Conservation (phyloP, 495 filamentous ascomycete genomes). For the Penicillium longicatenatum region DNA sequence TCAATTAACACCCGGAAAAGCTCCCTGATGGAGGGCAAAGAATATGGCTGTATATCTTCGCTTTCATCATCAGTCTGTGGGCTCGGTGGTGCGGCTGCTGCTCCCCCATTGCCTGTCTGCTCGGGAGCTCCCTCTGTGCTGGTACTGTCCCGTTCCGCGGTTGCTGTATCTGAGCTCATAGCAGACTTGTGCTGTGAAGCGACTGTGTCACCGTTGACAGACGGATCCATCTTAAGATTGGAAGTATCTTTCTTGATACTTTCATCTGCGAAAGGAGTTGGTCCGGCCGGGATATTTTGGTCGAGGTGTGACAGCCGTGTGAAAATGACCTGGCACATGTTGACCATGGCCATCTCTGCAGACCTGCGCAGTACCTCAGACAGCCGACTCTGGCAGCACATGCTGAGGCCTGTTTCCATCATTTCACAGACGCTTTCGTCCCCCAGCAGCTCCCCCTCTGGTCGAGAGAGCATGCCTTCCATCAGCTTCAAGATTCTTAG, state of each 20-base stretch:
- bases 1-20: slow-evolving; percentile 94
- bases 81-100: slow-evolving; percentile 47
- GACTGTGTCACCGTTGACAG: slow-evolving; percentile 70
- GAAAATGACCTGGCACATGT: slow-evolving; percentile 98
- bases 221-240: slow-evolving; percentile 82
- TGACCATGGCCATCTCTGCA: slow-evolving; percentile 96
- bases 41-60: slow-evolving; percentile 82
- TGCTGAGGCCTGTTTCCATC: slow-evolving; percentile 98
- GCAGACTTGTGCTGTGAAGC: slow-evolving; percentile 49
- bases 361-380: slow-evolving; percentile 89
- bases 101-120: slow-evolving; percentile 42
- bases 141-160: slow-evolving; percentile 35
- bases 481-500: slow-evolving; percentile 94
- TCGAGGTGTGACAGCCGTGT: slow-evolving; percentile 86
- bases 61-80: slow-evolving; percentile 38
- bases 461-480: slow-evolving; percentile 94
- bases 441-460: slow-evolving; percentile 85
- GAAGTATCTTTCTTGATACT: slow-evolving; percentile 54
- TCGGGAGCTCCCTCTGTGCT: slow-evolving; percentile 40
- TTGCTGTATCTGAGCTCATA: slow-evolving; percentile 44
- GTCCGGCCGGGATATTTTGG: slow-evolving; percentile 63
- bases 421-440: slow-evolving; percentile 99
- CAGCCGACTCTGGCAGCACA: slow-evolving; percentile 91
- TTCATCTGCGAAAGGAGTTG: slow-evolving; percentile 53
- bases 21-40: slow-evolving; percentile 89